A percentile compares a stretch with the other conserved stretches of the same genome.
Conservation (phyloP, 2,329 filamentous ascomycete species). For the Bipolaris sorokiniana region DNA sequence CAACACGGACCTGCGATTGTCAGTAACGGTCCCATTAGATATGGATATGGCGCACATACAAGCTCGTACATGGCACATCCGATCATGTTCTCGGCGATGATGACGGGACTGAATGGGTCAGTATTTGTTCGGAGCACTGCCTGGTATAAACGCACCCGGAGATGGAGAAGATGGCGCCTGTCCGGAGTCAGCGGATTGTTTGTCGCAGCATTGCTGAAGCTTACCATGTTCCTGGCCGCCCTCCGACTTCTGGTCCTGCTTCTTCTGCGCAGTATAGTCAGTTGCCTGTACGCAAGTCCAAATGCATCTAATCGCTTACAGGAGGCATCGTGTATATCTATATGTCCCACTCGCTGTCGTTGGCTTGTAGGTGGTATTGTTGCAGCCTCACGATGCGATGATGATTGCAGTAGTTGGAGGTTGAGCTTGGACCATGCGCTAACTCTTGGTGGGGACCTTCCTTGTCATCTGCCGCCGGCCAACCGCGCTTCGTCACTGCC, state of each 20-base stretch:
- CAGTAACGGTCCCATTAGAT: slow-evolving; percentile 10
- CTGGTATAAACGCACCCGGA: slow-evolving; percentile 59
- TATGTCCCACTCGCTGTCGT: slow-evolving; percentile 20
- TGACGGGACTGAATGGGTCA: slow-evolving; percentile 70
- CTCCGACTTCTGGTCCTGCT: slow-evolving; percentile 51
- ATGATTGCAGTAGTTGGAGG: slow-evolving; percentile 30
- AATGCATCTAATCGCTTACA: slow-evolving; percentile 35
- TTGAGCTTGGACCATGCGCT: slow-evolving; percentile 19
- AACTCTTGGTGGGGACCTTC: slow-evolving; percentile 21
- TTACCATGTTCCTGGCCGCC: slow-evolving; percentile 63
- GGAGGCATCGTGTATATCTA: slow-evolving; percentile 45
- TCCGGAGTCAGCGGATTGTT: slow-evolving; percentile 19
- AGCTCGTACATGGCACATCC: slow-evolving; percentile 99
- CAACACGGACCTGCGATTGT: slow-evolving; percentile 76
- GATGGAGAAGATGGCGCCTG: slow-evolving; percentile 72
- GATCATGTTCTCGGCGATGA: slow-evolving; percentile 97
- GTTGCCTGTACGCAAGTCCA: slow-evolving; percentile 21
- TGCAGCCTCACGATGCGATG: slow-evolving; percentile 36
- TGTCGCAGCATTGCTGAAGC: slow-evolving; percentile 18
- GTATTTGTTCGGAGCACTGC: slow-evolving; percentile 25
- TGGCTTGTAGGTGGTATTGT: slow-evolving; percentile 29
- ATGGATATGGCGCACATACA: slow-evolving; percentile 59
- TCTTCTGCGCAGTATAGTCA: slow-evolving; percentile 38
- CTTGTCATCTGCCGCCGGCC: slow-evolving; percentile 20
- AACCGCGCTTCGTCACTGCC: background rate